Percentiles rank a stretch among this genome's conserved stretches.
Conservation (phyloP, 2,329 filamentous ascomycete species). For the Cyphellophora europaea region DNA sequence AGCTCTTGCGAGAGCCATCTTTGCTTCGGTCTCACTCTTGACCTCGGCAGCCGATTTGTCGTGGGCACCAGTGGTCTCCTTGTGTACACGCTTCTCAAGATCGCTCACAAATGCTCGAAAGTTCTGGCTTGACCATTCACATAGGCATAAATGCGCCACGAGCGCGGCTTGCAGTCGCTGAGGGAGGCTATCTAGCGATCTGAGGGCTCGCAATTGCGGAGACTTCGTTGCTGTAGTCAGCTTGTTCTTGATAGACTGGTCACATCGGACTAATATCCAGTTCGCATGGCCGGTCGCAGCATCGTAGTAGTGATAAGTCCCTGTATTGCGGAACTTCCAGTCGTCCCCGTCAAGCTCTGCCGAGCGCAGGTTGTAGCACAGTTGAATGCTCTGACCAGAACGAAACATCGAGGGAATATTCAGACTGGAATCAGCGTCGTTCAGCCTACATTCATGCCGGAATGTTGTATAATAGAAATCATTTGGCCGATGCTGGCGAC, state of each 20-base stretch:
- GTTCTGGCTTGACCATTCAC: slow-evolving; percentile 32
- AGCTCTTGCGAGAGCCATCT: no score
- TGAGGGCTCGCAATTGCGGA: slow-evolving; percentile 13
- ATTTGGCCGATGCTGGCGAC: no score
- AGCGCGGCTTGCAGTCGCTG: slow-evolving; percentile 29
- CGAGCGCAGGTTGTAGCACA: slow-evolving; percentile 34
- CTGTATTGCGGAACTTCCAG: no score
- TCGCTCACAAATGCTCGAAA: slow-evolving; percentile 32
- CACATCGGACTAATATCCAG: slow-evolving; percentile 34
- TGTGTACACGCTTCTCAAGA: neutral
- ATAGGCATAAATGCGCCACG: slow-evolving; percentile 28
- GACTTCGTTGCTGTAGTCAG: slow-evolving; percentile 23
- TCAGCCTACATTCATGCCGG: no score
- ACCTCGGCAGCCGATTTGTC: no score
- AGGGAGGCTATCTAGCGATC: slow-evolving; percentile 21
- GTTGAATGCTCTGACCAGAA: slow-evolving; percentile 26
- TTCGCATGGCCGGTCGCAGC: slow-evolving; percentile 24
- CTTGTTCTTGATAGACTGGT: slow-evolving; percentile 20
- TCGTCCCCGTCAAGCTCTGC: no score
- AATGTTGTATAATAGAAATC: no score
- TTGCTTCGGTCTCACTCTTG: no score
- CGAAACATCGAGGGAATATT: slow-evolving; percentile 25
- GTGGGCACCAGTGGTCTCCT: no score
- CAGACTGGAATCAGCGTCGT: no score
- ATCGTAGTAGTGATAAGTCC: slow-evolving; percentile 33